These are phyloP conservation scores for Ceratobasidium sp. DNA, from an alignment of 1,284 basidiomycete species.

Conservation along the genomic window DNA sequence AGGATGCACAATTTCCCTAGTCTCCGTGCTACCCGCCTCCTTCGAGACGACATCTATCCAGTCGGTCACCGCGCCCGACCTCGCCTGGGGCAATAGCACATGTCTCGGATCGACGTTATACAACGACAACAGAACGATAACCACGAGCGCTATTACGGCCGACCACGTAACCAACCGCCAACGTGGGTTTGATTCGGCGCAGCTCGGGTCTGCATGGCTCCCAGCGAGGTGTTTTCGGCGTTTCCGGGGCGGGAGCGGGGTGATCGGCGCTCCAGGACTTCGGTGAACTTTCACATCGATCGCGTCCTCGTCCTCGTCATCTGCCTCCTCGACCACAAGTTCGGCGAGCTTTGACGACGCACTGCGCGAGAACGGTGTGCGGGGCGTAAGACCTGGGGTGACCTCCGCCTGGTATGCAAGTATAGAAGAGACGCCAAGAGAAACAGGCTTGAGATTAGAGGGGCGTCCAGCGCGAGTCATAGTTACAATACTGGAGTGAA, in stretches of 20 bases:
- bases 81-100: slow-evolving; percentile 14
- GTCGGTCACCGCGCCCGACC: slow-evolving; percentile 4
- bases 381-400: slow-evolving; percentile 10
- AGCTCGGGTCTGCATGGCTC: neutral
- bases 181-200: neutral
- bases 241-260: neutral
- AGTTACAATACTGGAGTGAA: neutral
- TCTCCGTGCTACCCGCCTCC: neutral
- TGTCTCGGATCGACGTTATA: slow-evolving; percentile 26
- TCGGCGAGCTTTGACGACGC: neutral
- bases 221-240: neutral
- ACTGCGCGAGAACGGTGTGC: neutral
- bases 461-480: slow-evolving; percentile 35
- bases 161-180: slow-evolving; percentile 24
- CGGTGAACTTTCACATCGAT: slow-evolving; percentile 4
- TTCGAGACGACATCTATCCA: slow-evolving; percentile 12
- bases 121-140: slow-evolving; percentile 10
- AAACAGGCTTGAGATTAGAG: slow-evolving; percentile 10
- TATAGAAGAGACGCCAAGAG: neutral
- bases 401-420: slow-evolving; percentile 12
- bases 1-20: neutral
- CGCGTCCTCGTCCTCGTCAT: slow-evolving; percentile 1
- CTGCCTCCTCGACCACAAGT: neutral
- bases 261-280: slow-evolving; percentile 22
- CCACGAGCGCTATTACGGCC: neutral